Conservation (phyloP, 768 basidiomycete genomes). For the Wakefieldia striispora region DNA sequence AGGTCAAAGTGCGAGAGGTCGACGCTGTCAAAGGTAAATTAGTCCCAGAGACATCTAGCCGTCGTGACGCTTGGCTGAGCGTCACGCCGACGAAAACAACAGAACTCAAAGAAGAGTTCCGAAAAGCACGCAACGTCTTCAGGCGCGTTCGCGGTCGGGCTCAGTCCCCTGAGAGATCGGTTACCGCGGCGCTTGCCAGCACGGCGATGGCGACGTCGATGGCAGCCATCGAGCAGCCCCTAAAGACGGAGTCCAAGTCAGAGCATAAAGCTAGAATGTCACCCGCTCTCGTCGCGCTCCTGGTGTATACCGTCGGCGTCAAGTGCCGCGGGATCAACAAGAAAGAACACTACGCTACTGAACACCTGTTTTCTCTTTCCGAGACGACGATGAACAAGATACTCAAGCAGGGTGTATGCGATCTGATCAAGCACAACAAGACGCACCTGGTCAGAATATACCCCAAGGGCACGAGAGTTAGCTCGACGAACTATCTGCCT, state of each 20-base stretch:
- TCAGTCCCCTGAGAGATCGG: constrained; percentile 18
- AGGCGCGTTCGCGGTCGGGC: constrained; percentile 39
- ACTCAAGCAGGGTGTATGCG: constrained; percentile 60
- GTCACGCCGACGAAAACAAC: constrained; percentile 5
- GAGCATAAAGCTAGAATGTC: constrained; percentile 68
- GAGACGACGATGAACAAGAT: constrained; percentile 79
- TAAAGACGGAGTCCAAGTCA: constrained; percentile 13
- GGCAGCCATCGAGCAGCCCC: constrained; percentile 15
- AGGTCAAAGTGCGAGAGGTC: constrained; percentile 26
- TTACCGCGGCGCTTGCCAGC: constrained; percentile 13
- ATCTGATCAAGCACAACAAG: constrained; percentile 84
- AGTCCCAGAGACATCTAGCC: background rate
- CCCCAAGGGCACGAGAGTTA: constrained; percentile 78
- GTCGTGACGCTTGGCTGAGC: constrained; percentile 13
- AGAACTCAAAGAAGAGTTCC: constrained; percentile 41
- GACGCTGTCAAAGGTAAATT: constrained; percentile 37
- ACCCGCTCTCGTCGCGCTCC: constrained; percentile 60
- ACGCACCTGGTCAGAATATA: constrained; percentile 84
- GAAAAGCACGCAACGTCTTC: constrained; percentile 41
- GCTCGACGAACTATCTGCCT: constrained; percentile 85
- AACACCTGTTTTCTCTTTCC: constrained; percentile 92
- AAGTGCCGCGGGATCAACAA: constrained; percentile 91
- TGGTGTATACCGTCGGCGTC: constrained; percentile 94
- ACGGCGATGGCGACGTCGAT: constrained; percentile 8
- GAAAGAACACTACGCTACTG: constrained; percentile 78